Evolutionary conservation across 768 basidiomycete genomes (phyloP).

Genomic region (Xerocomus brunneocitrinus): DNA sequence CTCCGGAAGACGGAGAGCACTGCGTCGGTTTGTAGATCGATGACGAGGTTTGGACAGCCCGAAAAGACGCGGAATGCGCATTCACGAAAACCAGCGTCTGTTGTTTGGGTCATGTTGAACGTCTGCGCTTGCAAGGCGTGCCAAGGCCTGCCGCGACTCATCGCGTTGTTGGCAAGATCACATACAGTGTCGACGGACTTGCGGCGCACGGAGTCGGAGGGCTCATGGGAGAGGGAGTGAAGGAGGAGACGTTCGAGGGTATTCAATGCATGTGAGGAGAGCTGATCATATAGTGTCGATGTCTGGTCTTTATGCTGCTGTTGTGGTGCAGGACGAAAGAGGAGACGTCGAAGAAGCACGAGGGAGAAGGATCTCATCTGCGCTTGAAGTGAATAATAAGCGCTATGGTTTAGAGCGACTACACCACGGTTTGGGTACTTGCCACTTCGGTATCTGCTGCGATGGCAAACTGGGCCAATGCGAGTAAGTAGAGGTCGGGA

Average conservation of each 20-base stretch:
- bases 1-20: conserved; percentile 63
- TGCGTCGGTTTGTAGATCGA: conserved; percentile 69
- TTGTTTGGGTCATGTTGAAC: conserved; percentile 53
- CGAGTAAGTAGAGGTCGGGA: conserved; percentile 76
- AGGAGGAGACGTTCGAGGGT: conserved; percentile 71
- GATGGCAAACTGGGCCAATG: conserved; percentile 74
- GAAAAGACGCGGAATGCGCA: conserved; percentile 70
- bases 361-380: conserved; percentile 86
- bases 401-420: neutral
- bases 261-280: conserved; percentile 59
- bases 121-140: conserved; percentile 71
- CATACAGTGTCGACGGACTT: conserved; percentile 73
- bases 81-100: conserved; percentile 42
- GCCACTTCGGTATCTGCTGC: conserved; percentile 77
- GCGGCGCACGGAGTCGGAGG: conserved; percentile 51
- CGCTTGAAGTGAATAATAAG: conserved; percentile 12
- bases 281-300: conserved; percentile 73
- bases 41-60: conserved; percentile 68
- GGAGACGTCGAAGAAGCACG: conserved; percentile 71
- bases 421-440: conserved; percentile 27
- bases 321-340: conserved; percentile 56
- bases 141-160: conserved; percentile 76
- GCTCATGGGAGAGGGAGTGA: conserved; percentile 63
- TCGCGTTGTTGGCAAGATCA: conserved; percentile 71
- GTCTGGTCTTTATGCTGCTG: conserved; percentile 35